phyloP scores from a whole-genome alignment of 2,329 filamentous ascomycete genomes.

The Graphiopsis chlorocephala region DNA sequence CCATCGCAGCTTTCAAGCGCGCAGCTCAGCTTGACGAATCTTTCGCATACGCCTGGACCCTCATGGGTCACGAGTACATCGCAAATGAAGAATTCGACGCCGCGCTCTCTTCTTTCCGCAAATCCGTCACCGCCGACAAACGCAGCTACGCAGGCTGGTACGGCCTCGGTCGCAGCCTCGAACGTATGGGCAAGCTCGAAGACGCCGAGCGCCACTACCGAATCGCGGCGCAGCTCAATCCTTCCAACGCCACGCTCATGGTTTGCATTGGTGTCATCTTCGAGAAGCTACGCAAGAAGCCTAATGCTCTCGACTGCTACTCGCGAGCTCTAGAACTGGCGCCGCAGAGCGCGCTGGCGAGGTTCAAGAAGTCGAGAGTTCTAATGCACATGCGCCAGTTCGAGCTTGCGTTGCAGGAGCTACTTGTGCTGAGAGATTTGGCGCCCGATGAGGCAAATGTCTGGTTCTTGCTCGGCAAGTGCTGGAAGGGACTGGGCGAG shows the following conservation, averaged over 20 bases:
- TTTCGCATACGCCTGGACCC: conserved; percentile 92
- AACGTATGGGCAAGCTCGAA: conserved; percentile 53
- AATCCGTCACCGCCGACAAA: conserved; percentile 78
- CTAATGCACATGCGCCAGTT: conserved; percentile 71
- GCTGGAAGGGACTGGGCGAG: conserved; percentile 59
- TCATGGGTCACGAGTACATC: conserved; percentile 94
- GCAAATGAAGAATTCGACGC: conserved; percentile 97
- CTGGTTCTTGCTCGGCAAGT: conserved; percentile 86
- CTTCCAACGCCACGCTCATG: conserved; percentile 86
- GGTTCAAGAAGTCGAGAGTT: conserved; percentile 89
- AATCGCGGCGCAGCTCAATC: conserved; percentile 83
- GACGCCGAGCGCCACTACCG: conserved; percentile 90
- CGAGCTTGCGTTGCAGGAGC: conserved; percentile 72
- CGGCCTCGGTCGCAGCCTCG: conserved; percentile 69
- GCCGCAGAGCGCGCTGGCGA: conserved; percentile 74
- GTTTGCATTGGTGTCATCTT: conserved; percentile 85
- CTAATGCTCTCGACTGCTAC: conserved; percentile 77
- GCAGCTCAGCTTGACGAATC: conserved; percentile 86
- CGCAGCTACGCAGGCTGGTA: conserved; percentile 99
- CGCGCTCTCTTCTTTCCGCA: conserved; percentile 80
- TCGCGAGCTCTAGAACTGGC: conserved; percentile 77
- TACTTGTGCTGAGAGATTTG: conserved; percentile 84
- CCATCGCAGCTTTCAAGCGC: conserved; percentile 88
- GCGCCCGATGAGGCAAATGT: conserved; percentile 94
- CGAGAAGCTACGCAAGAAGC: conserved; percentile 81